Evolutionary conservation across 495 filamentous ascomycete genomes (phyloP).

Genomic region (Extremus antarcticus): DNA sequence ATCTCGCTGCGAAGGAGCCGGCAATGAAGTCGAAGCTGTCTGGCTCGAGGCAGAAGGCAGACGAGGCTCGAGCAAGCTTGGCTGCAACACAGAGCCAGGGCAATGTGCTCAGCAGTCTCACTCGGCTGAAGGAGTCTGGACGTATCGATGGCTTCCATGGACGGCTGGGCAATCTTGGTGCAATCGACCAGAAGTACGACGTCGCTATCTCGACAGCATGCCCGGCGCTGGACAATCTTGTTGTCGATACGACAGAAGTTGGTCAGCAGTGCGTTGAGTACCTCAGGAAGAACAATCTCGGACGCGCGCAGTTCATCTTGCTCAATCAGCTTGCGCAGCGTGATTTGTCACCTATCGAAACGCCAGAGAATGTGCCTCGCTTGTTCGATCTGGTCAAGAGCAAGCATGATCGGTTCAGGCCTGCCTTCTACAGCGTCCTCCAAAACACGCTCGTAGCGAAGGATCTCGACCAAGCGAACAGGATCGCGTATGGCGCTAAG

Average conservation of each 20-base stretch:
- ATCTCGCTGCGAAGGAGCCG: constrained; percentile 65
- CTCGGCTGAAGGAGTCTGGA: constrained; percentile 91
- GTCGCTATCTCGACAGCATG: constrained; percentile 96
- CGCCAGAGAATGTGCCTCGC: constrained; percentile 82
- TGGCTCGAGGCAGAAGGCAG: constrained; percentile 79
- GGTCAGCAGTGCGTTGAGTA: constrained; percentile 98
- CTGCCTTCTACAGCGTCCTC: constrained; percentile 87
- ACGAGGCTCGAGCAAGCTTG: constrained; percentile 83
- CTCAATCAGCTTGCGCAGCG: constrained; percentile 71
- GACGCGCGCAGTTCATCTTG: constrained; percentile 94
- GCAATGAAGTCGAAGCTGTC: constrained; percentile 72
- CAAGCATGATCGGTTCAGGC: constrained; percentile 75
- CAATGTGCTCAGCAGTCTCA: constrained; percentile 80
- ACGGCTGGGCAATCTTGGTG: constrained; percentile 87
- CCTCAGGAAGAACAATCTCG: constrained; percentile 90
- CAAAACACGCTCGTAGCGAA: constrained; percentile 90
- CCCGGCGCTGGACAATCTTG: constrained; percentile 80
- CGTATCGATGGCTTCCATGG: constrained; percentile 95
- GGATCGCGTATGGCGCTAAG: constrained; percentile 85
- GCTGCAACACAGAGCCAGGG: constrained; percentile 84
- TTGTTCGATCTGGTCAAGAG: constrained; percentile 87
- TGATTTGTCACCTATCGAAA: constrained; percentile 66
- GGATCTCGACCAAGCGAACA: constrained; percentile 85
- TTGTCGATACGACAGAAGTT: constrained; percentile 87
- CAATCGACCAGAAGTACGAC: constrained; percentile 89